These are phyloP conservation scores for Nemania sp. DNA, from an alignment of 2,329 filamentous ascomycete genomes.

Conservation along the genomic window DNA sequence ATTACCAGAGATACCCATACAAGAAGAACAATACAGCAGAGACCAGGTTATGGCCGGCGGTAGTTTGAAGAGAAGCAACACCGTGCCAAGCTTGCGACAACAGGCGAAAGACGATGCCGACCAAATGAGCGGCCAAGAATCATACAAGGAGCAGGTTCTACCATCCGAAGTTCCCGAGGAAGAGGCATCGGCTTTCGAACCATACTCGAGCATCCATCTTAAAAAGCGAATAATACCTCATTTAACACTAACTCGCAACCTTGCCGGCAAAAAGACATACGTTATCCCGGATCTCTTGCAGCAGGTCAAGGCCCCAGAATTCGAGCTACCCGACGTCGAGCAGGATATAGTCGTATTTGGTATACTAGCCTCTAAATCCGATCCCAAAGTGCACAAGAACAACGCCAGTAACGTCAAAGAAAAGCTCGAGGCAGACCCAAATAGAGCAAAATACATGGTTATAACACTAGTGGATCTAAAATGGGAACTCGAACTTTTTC, in stretches of 20 bases:
- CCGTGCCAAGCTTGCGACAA: slow-evolving; percentile 52
- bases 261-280: slow-evolving; percentile 82
- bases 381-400: slow-evolving; percentile 73
- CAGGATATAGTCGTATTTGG: slow-evolving; percentile 91
- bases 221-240: slow-evolving; percentile 87
- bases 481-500: slow-evolving; percentile 90
- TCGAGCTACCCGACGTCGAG: slow-evolving; percentile 83
- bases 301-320: slow-evolving; percentile 84
- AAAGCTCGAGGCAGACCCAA: slow-evolving; percentile 65
- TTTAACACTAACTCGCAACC: slow-evolving; percentile 79
- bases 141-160: slow-evolving; percentile 42
- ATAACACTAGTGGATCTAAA: slow-evolving; percentile 88
- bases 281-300: slow-evolving; percentile 84
- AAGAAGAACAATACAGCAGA: slow-evolving; percentile 68
- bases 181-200: slow-evolving; percentile 78
- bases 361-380: slow-evolving; percentile 88
- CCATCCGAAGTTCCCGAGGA: slow-evolving; percentile 56
- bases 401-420: slow-evolving; percentile 58
- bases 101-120: slow-evolving; percentile 38
- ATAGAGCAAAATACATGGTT: slow-evolving; percentile 89
- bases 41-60: slow-evolving; percentile 68
- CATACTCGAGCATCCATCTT: slow-evolving; percentile 87
- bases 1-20: slow-evolving; percentile 61
- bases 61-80: slow-evolving; percentile 59
- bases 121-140: slow-evolving; percentile 34